Evolutionary conservation across 768 basidiomycete genomes (phyloP), one percentile per base, ranked within the genome.

Genomic region (Hemileccinum rubropunctum): DNA sequence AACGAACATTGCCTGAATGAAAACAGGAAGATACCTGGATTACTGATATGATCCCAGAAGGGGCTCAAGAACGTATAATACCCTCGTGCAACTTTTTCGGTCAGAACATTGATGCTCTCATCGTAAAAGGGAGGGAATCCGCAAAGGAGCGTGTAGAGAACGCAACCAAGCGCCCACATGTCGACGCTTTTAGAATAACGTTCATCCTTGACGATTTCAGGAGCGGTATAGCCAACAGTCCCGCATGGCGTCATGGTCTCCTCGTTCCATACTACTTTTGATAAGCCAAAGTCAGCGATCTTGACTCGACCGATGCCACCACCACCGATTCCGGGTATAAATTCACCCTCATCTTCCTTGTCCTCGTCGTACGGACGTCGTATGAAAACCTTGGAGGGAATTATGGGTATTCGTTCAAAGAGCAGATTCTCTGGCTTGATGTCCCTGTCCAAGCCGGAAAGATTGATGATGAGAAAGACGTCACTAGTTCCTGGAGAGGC

Each of bases 161-260:
- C 97, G 68, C 97, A 99, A 35, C 97, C 97, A 33, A 99, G 73
- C 2, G 97, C 97, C 97, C 97, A 99, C 97, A 98, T 98, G 65
- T 99, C 97, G 47, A 98, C 95, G 61, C 89, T 92, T 71, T 94
- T 95, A 67, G 84, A 88, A 66, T 95, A 95, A 26, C 93, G 80
- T 72, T 99, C 95, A 64, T 98, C 97, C 72, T 98, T 98, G 60
- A 99, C 97, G 53, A 99, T 99, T 72, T 99, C 97, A 6, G 97
- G 97, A 6, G 97, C 97, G 3, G 97, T 99, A 70, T 99, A 99
- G 18, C 97, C 97, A 28, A 99, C 95, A 3, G 97, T 99, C n/a
- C 97, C 97, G 62, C 97, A 99, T 18, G 97, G 97, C 13, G 97
- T 99, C 89, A 91, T 95, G 6, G 97, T 99, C 65, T 98, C 86